Base-by-base conservation (phyloP, 495 filamentous ascomycete genomes). In the Penicillium steckii region DNA sequence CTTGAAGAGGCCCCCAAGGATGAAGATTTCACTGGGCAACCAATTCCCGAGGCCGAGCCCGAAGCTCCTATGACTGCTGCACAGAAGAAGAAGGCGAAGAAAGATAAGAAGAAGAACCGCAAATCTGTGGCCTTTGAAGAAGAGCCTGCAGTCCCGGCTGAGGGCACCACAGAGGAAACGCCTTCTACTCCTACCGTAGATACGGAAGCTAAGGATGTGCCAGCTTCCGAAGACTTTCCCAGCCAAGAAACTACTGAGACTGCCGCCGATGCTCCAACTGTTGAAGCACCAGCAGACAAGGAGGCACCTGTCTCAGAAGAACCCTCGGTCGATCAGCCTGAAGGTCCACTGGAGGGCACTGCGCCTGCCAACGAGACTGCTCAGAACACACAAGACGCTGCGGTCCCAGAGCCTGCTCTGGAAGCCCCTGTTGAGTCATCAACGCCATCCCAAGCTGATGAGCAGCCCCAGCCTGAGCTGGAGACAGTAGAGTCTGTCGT, bases 41-140 rank as follows among this genome's bases (percentile, higher is more conserved):
- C 35, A 23, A 43, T 38, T 12, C 35, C 43, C 26, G 60, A 57
- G 30, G 17, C 52, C 21, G 61, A 60, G 32, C 24, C 65, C 12
- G 67, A 73, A 23, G 24, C 53, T 2, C 38, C 54, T 15, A 35
- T 59, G 48, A 61, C 49, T 22, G 12, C 59, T n/a, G 56, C 66
- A 27, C 53, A 68, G 25, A 70, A 71, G 56, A 72, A 69, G 52
- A 69, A 71, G 46, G 71, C 66, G 12, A 72, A 70, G 51, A 74
- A 76, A 55, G 69, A 70, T 29, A 74, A 66, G 50, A 63, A 59
- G 33, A 70, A 69, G 65, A 63, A 60, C 38, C 43, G 55, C 25
- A 44, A 50, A 25, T 57, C 56, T 9, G 22, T 57, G 25, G 19
- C 53, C 27, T 59, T 56, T 2, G 54, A 62, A 1, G 48, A 65